Conservation (phyloP, 1,284 basidiomycete species). For the Tremellales sp. region DNA sequence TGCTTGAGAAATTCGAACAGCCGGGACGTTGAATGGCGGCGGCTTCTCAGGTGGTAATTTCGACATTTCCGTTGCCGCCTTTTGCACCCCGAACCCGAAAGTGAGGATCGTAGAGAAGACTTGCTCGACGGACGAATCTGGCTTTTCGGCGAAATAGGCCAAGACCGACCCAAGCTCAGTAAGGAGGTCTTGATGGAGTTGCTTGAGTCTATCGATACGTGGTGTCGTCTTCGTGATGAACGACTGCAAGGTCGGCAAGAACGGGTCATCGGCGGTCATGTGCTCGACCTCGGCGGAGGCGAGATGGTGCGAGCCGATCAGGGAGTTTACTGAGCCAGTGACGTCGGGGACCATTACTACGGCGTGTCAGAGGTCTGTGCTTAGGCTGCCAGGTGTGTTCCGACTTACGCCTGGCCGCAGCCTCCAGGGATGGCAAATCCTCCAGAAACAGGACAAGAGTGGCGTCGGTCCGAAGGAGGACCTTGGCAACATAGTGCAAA, state of each 20-base stretch:
- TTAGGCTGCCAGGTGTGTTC: neutral
- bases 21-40: neutral
- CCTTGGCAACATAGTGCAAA: conserved; percentile 75
- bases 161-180: conserved; percentile 60
- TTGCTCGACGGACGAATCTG: conserved; percentile 67
- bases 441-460: conserved; percentile 68
- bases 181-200: conserved; percentile 59
- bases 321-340: conserved; percentile 57
- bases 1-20: neutral
- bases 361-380: neutral
- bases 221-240: conserved; percentile 57
- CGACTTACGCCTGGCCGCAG: conserved; percentile 67
- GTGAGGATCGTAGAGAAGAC: conserved; percentile 69
- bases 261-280: conserved; percentile 56
- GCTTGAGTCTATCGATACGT: conserved; percentile 61
- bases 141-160: conserved; percentile 61
- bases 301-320: conserved; percentile 59
- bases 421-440: conserved; percentile 74
- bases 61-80: conserved; percentile 67
- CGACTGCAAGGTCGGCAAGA: conserved; percentile 63
- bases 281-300: conserved; percentile 58
- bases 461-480: conserved; percentile 67
- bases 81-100: conserved; percentile 71
- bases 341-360: conserved; percentile 69
- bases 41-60: neutral